Percentiles rank a stretch among this genome's conserved stretches.
Evolutionary conservation across 345 rosid species (phyloP).

Genomic region (Aegle marmelos): DNA sequence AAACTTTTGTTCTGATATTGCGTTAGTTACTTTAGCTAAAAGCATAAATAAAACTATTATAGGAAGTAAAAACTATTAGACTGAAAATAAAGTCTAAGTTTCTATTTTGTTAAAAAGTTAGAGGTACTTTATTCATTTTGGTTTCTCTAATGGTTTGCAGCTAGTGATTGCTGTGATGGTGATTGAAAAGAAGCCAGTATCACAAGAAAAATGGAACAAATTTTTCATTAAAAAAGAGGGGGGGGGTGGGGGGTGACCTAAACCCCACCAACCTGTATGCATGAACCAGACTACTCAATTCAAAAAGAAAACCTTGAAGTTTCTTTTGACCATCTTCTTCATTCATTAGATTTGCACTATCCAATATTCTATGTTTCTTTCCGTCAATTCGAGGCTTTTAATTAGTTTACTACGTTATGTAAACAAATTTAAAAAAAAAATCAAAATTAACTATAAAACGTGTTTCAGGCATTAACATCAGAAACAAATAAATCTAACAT

Average conservation of each 20-base stretch:
- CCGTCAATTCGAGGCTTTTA: not conserved
- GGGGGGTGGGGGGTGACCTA: no score
- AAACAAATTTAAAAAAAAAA: not conserved
- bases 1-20: no score
- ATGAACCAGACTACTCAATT: not conserved
- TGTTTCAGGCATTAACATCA: slow-evolving; percentile 2
- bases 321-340: not conserved
- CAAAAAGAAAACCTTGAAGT: not conserved
- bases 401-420: not conserved
- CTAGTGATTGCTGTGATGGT: not conserved
- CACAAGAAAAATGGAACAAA: not conserved
- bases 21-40: no score
- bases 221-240: not conserved
- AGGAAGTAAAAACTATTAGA: no score
- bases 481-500: not conserved
- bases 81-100: no score
- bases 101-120: no score
- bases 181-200: not conserved
- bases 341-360: not conserved
- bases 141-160: not conserved
- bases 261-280: not conserved
- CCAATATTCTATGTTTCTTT: not conserved
- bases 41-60: no score
- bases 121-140: no score
- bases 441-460: not conserved